Percentiles rank a stretch among this genome's conserved stretches.
Conservation (phyloP, 495 filamentous ascomycete genomes). For the Neurospora sp. region DNA sequence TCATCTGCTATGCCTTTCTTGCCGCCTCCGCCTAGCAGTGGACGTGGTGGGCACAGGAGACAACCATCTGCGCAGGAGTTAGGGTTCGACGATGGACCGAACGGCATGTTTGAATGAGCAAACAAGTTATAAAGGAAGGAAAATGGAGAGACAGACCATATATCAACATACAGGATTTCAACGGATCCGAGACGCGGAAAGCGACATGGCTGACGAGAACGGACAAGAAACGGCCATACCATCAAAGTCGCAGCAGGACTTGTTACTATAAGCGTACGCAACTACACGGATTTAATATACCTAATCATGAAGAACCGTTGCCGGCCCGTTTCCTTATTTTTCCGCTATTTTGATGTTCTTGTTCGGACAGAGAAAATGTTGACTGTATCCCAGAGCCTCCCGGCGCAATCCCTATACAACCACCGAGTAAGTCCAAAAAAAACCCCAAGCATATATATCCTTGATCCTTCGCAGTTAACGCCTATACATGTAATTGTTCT, state of each 20-base stretch:
- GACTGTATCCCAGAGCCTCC: background rate
- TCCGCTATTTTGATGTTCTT: background rate
- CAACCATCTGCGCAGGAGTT: conserved; percentile 40
- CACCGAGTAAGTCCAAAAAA: background rate
- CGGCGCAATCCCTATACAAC: background rate
- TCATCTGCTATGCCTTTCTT: conserved; percentile 13
- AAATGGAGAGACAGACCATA: background rate
- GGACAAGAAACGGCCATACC: background rate
- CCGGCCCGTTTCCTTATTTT: background rate
- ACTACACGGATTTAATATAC: background rate
- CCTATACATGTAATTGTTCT: background rate
- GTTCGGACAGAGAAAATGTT: background rate
- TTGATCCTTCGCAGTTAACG: background rate
- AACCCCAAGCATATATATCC: background rate
- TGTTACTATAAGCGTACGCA: background rate
- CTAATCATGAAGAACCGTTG: background rate
- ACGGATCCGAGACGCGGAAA: background rate
- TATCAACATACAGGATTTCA: background rate
- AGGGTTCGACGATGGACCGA: conserved; percentile 57
- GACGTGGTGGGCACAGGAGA: conserved; percentile 41
- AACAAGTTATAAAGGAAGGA: background rate
- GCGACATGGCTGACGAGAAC: background rate
- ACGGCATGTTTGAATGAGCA: conserved; percentile 46
- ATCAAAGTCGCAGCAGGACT: background rate
- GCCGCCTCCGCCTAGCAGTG: conserved; percentile 52